Percentiles rank a stretch among this genome's conserved stretches.
Evolutionary conservation across 1,284 basidiomycete species (phyloP).

Genomic region (Trametes pubescens): DNA sequence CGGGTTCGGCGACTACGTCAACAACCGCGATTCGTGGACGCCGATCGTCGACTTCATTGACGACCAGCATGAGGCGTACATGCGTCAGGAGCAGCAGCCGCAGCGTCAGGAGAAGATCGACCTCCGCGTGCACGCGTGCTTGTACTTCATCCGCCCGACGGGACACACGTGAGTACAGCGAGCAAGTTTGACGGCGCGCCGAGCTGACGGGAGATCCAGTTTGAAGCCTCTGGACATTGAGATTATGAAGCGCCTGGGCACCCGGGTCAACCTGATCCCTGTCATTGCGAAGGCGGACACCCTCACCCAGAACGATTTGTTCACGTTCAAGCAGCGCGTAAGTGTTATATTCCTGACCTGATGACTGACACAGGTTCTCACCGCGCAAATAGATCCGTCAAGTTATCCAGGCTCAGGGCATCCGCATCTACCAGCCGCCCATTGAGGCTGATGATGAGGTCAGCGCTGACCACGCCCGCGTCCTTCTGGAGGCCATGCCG

Average conservation of each 20-base stretch:
- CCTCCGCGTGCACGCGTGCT: conserved; percentile 94
- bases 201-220: conserved; percentile 49
- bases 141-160: conserved; percentile 97
- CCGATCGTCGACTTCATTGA: conserved; percentile 99
- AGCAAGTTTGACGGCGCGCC: not conserved
- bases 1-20: conserved; percentile 99
- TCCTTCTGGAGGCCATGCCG: conserved; percentile 90
- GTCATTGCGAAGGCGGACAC: conserved; percentile 98
- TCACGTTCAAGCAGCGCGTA: conserved; percentile 93
- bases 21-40: conserved; percentile 98
- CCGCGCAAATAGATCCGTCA: conserved; percentile 76
- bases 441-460: conserved; percentile 92
- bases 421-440: conserved; percentile 94
- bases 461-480: conserved; percentile 89
- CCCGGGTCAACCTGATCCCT: conserved; percentile 97
- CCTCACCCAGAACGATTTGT: conserved; percentile 92
- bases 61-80: conserved; percentile 99
- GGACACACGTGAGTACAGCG: conserved; percentile 85
- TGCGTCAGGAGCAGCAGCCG: conserved; percentile 99
- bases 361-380: conserved; percentile 13
- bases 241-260: conserved; percentile 98
- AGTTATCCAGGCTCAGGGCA: conserved; percentile 90
- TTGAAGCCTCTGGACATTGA: conserved; percentile 99
- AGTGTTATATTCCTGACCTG: conserved; percentile 40
- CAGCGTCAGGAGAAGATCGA: conserved; percentile 93